Base-by-base conservation (phyloP, 2,329 filamentous ascomycete species). In the Cladophialophora chaetospira region DNA sequence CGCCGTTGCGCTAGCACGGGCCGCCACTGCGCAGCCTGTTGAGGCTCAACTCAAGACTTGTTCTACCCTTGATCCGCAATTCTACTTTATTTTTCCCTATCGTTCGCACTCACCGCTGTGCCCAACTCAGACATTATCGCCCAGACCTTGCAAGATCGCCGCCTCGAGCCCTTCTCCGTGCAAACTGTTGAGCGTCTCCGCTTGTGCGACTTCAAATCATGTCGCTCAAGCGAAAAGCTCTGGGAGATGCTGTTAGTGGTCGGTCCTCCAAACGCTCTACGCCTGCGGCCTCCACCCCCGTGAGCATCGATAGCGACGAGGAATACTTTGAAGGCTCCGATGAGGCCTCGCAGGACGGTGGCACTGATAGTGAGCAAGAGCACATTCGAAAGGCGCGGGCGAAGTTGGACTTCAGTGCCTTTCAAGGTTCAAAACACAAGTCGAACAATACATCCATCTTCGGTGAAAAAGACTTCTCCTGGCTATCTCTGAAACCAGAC, bases 401-500 rank as follows among this genome's bases (percentile, higher is more conserved):
- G 64, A 80, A 79, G 64, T 82, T 82, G 66, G 79, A 80, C 38
- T 73, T 81, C 56, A 75, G 79, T 54, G 73, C 78, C 67, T 73
- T 77, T 71, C 73, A 75, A 67, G 71, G 76, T 64, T 72, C 77
- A 65, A 72, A 78, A 68, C 69, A 74, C 43, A 73, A 71, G 48
- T 70, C n/a, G n/a, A n/a, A 73, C 45, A 83, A 86, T 62, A 76
- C 81, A 8, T 79, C 83, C 21, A 47, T 62, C 45, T 84, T 82
- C 53, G 82, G 79, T 44, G 81, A 82, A 64, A 83, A 83, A 62
- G 91, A 99, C 73, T 94, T 94, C 71, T 92, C 89, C 46, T 88
- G 88, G 63, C 80, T 96, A 33, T 79, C 84, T 33, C 78, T 97
- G 63, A 97, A 97, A 74, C 84, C 88, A 3, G 93, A 97, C 72